Percentiles rank a stretch among this genome's conserved stretches.
These are phyloP conservation scores for Erodium trifolium DNA, from an alignment of 441 rosid genomes.

Conservation along the genomic window DNA sequence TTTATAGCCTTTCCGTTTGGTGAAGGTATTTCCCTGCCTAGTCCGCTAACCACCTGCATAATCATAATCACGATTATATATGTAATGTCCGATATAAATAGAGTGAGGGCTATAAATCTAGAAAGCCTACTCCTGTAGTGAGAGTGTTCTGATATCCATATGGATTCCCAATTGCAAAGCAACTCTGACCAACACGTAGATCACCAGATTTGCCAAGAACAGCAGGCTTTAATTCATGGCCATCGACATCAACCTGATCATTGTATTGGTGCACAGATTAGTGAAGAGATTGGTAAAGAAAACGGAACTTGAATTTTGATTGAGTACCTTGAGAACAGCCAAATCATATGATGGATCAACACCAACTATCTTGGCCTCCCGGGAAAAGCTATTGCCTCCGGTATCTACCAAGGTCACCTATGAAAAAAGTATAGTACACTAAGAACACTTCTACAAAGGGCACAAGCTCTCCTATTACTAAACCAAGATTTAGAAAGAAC, in stretches of 20 bases:
- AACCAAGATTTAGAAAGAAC: conserved; percentile 26
- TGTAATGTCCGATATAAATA: no score
- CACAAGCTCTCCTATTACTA: background rate
- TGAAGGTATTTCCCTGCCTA: conserved; percentile 73
- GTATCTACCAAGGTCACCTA: conserved; percentile 63
- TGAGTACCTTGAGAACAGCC: conserved; percentile 65
- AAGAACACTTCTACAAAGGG: no score
- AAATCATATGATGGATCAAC: conserved; percentile 70
- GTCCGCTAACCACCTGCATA: conserved; percentile 64
- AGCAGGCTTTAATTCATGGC: conserved; percentile 53
- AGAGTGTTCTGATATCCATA: conserved; percentile 85
- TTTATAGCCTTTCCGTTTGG: conserved; percentile 62
- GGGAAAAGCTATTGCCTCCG: conserved; percentile 48
- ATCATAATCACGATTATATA: background rate
- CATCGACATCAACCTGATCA: conserved; percentile 60
- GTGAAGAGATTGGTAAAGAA: no score
- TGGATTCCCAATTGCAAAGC: conserved; percentile 85
- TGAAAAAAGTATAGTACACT: background rate
- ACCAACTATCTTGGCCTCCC: conserved; percentile 60
- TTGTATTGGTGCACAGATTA: background rate
- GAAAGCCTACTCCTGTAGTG: conserved; percentile 67
- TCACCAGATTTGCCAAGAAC: conserved; percentile 60
- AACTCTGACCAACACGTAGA: conserved; percentile 75
- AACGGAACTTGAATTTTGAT: background rate
- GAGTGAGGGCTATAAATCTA: no score